A percentile compares a stretch with the other conserved stretches of the same genome.
These are phyloP conservation scores for Suillus placidus DNA, from an alignment of 768 basidiomycete species.

Conservation along the genomic window DNA sequence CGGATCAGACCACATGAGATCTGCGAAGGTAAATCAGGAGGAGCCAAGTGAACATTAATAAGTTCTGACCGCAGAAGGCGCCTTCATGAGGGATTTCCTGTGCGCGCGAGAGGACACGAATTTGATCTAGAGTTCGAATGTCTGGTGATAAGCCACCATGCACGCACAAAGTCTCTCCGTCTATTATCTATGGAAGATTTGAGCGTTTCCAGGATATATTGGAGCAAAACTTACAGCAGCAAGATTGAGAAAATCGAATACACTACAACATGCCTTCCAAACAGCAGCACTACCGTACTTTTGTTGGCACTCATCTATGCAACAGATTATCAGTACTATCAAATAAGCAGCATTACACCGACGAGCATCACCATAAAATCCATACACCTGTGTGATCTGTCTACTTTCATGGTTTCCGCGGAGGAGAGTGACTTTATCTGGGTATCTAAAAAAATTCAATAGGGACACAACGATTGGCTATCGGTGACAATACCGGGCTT, in stretches of 20 bases:
- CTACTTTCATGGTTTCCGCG: conserved; percentile 96
- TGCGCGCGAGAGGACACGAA: conserved; percentile 89
- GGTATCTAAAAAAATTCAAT: conserved; percentile 60
- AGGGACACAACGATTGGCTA: conserved; percentile 6
- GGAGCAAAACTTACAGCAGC: conserved; percentile 68
- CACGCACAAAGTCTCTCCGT: conserved; percentile 89
- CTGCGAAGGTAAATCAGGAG: conserved; percentile 40
- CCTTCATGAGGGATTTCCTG: conserved; percentile 99
- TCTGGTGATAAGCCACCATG: conserved; percentile 97
- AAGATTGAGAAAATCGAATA: conserved; percentile 94
- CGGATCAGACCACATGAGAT: conserved; percentile 98
- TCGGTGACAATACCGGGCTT: conserved; percentile 67
- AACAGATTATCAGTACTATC: not conserved
- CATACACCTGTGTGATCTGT: conserved; percentile 98
- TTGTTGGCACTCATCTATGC: conserved; percentile 91
- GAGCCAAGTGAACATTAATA: not conserved
- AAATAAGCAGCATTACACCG: not conserved
- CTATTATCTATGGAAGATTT: conserved; percentile 73
- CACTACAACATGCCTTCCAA: conserved; percentile 97
- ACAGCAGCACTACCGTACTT: conserved; percentile 95
- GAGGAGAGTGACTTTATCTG: conserved; percentile 87
- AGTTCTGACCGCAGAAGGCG: conserved; percentile 82
- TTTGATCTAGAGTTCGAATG: conserved; percentile 92
- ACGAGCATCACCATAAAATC: conserved; percentile 83
- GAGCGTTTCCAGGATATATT: not conserved